These are phyloP conservation scores for Cryptosporidium viatorum DNA, from an alignment of 169 alveolate genomes.

Conservation along the genomic window DNA sequence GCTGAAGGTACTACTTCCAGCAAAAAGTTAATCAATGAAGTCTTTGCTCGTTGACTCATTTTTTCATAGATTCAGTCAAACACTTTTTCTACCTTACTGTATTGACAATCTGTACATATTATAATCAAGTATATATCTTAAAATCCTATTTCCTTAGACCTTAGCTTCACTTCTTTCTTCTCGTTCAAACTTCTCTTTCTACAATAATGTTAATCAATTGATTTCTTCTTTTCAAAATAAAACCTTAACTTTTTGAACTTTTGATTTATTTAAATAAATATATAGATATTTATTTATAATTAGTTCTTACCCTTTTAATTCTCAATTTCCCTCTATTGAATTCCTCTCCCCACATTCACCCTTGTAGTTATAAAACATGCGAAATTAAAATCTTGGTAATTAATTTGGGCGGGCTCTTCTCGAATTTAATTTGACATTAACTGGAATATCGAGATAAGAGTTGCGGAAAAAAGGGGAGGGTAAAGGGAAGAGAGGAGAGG, in stretches of 20 bases:
- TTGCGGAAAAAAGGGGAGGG: not conserved
- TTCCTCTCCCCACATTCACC: conserved; percentile 39
- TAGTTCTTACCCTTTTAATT: not conserved
- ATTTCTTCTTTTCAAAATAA: not conserved
- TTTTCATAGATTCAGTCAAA: not conserved
- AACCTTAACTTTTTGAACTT: not conserved
- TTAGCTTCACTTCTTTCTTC: not conserved
- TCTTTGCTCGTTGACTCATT: conserved; percentile 82
- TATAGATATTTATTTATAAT: not conserved
- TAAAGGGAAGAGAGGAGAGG: not conserved
- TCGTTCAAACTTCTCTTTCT: not conserved
- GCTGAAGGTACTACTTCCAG: conserved; percentile 86
- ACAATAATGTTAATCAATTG: too few relatives aligned
- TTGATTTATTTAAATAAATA: not conserved
- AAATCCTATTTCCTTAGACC: not conserved
- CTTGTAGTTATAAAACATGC: conserved; percentile 8
- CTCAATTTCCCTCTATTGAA: not conserved
- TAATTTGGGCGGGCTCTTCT: not conserved
- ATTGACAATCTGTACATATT: not conserved
- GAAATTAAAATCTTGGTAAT: conserved; percentile 6
- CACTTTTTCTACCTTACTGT: not conserved
- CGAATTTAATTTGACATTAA: not conserved
- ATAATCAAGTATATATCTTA: not conserved
- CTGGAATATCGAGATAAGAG: not conserved
- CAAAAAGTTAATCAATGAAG: conserved; percentile 82